Conservation (phyloP, 805 yeast genomes). For the Wickerhamomyces rabaulensis region DNA sequence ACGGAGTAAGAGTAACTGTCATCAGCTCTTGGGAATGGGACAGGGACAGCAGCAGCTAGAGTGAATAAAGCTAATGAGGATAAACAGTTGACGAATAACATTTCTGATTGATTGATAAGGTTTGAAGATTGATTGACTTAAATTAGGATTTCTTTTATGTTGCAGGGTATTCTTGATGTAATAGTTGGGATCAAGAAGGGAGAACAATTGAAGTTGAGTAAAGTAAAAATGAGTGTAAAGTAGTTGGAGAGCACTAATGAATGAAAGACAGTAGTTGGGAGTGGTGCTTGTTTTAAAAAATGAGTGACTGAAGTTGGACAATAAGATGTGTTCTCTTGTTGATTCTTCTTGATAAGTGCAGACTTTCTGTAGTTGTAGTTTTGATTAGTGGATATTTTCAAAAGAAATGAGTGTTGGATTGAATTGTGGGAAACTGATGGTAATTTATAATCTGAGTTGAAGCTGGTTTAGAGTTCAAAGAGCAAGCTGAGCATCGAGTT, state of each 20-base stretch:
- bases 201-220: neutral
- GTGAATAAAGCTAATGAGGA: constrained; percentile 17
- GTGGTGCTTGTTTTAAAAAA: constrained; percentile 8
- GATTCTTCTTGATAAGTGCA: neutral
- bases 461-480: neutral
- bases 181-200: neutral
- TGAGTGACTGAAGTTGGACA: constrained; percentile 25
- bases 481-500: neutral
- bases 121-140: neutral
- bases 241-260: constrained; percentile 13
- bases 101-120: constrained; percentile 4
- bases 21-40: constrained; percentile 15
- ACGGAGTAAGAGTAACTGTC: constrained; percentile 19
- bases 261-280: constrained; percentile 20
- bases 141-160: neutral
- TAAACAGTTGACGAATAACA: constrained; percentile 22
- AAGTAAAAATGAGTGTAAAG: neutral
- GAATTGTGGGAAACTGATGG: neutral
- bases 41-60: constrained; percentile 17
- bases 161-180: neutral
- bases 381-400: neutral
- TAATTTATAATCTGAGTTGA: neutral
- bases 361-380: neutral
- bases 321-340: neutral
- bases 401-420: neutral